A percentile compares a stretch with the other conserved stretches of the same genome.
Evolutionary conservation across 2,329 filamentous ascomycete genomes (phyloP).

Genomic region (Stromatinia cepivora): DNA sequence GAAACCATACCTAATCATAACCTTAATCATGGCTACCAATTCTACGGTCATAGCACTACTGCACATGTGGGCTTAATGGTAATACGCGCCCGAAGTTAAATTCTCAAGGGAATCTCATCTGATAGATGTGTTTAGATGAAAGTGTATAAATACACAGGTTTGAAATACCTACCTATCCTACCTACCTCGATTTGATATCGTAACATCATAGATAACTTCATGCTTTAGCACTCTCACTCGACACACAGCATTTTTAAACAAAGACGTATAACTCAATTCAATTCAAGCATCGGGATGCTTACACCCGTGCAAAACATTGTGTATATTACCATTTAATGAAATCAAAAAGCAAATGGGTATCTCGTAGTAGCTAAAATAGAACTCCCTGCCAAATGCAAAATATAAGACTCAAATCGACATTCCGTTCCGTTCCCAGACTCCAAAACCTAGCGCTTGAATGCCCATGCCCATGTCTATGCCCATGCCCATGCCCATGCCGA

Average conservation of each 20-base stretch:
- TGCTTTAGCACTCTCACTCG: not conserved
- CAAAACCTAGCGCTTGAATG: not conserved
- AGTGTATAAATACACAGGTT: not conserved
- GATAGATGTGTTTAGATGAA: not conserved
- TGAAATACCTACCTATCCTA: not conserved
- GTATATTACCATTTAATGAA: not conserved
- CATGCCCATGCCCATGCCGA: not conserved
- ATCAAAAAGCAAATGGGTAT: conserved; percentile 26
- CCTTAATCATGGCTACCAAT: not conserved
- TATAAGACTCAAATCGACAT: not conserved
- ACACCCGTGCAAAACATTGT: not conserved
- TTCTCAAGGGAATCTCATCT: not conserved
- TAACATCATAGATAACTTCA: not conserved
- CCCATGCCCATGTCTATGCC: not conserved
- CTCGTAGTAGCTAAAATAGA: conserved; percentile 16
- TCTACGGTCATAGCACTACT: too few relatives aligned
- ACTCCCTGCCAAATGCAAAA: conserved; percentile 17
- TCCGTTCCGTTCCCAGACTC: not conserved
- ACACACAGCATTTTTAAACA: not conserved
- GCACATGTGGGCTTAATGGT: too few relatives aligned
- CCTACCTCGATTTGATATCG: not conserved
- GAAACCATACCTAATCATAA: not conserved
- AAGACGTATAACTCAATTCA: not conserved
- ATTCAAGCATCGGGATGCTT: not conserved
- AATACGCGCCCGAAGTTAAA: not conserved